phyloP scores from a whole-genome alignment of 2,329 filamentous ascomycete species.

The Aspergillus jensenii region DNA sequence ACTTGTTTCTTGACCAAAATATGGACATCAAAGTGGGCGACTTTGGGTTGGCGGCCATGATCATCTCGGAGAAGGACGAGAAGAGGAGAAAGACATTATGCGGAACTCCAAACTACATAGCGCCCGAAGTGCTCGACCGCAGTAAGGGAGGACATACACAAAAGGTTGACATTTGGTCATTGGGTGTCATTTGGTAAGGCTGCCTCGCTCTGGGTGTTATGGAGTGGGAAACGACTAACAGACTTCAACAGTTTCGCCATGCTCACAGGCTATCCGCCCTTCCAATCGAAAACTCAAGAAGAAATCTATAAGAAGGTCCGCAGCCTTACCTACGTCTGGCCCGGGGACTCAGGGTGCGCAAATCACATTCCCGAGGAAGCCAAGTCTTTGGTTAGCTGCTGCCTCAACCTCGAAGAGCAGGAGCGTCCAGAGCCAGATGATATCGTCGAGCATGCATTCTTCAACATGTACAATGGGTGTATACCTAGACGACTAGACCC shows the following conservation, averaged over 20 bases:
- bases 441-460: conserved; percentile 51
- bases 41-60: conserved; percentile 88
- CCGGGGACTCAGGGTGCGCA: conserved; percentile 41
- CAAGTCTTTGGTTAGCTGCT: conserved; percentile 48
- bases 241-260: conserved; percentile 72
- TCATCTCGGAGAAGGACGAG: conserved; percentile 89
- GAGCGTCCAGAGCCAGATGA: conserved; percentile 51
- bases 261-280: conserved; percentile 93
- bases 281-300: conserved; percentile 70
- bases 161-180: conserved; percentile 97
- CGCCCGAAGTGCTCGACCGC: conserved; percentile 92
- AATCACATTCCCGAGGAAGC: conserved; percentile 52
- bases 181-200: conserved; percentile 87
- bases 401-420: conserved; percentile 49
- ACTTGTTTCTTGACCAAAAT: conserved; percentile 87
- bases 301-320: conserved; percentile 53
- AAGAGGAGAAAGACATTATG: conserved; percentile 86
- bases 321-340: conserved; percentile 51
- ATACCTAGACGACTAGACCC: conserved; percentile 47
- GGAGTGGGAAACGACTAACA: conserved; percentile 13
- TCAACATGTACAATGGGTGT: conserved; percentile 50
- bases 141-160: conserved; percentile 93
- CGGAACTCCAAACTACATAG: conserved; percentile 97
- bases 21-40: conserved; percentile 99
- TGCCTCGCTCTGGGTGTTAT: neutral